Percentiles rank a stretch among this genome's conserved stretches.
Evolutionary conservation across 768 basidiomycete species (phyloP).

Genomic region (Pisolithus microcarpus): DNA sequence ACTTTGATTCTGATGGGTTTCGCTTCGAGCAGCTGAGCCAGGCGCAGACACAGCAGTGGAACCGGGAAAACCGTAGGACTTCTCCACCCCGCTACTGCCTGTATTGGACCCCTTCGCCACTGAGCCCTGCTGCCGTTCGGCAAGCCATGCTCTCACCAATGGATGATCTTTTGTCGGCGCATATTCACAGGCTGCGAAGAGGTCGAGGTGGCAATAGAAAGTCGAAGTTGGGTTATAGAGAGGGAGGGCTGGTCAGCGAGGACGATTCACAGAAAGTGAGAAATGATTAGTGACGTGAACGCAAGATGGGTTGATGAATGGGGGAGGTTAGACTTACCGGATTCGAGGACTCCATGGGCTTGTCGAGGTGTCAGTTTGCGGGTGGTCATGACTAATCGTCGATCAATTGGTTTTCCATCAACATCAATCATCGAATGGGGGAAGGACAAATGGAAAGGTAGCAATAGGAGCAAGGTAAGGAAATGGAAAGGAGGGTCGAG

Average conservation of each 20-base stretch:
- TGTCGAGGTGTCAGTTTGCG: constrained; percentile 31
- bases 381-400: constrained; percentile 40
- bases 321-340: constrained; percentile 27
- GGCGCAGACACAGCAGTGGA: no score
- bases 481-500: no score
- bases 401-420: background rate
- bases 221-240: constrained; percentile 44
- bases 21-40: no score
- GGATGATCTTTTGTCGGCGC: constrained; percentile 34
- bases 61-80: no score
- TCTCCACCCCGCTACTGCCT: no score
- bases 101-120: no score
- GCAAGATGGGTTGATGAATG: background rate
- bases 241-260: constrained; percentile 35
- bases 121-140: constrained; percentile 11
- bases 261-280: no score
- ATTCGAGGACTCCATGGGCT: constrained; percentile 35
- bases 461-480: no score
- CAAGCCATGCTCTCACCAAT: constrained; percentile 34
- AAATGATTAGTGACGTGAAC: background rate
- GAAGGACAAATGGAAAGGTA: no score
- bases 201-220: constrained; percentile 41
- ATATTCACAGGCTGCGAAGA: constrained; percentile 38
- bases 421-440: background rate
- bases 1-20: no score